Evolutionary conservation across 1,284 basidiomycete species (phyloP).

Genomic region (Ganoderma lingzhi): DNA sequence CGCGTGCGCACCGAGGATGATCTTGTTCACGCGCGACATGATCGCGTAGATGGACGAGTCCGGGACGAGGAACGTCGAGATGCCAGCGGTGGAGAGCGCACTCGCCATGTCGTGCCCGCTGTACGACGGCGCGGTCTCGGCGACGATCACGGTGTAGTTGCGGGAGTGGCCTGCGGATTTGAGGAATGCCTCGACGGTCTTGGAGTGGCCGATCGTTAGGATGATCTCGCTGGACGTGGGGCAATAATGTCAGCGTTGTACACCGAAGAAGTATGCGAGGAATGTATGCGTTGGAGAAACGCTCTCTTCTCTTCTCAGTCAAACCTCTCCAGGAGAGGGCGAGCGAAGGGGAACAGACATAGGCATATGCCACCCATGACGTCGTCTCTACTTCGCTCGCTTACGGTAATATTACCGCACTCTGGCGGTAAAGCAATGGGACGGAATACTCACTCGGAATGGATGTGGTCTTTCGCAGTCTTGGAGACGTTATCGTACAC

Average conservation of each 20-base stretch:
- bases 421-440: neutral
- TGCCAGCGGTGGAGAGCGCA: slow-evolving; percentile 79
- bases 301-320: no score
- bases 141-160: slow-evolving; percentile 96
- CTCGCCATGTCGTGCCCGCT: slow-evolving; percentile 88
- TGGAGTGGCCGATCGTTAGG: slow-evolving; percentile 93
- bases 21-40: slow-evolving; percentile 97
- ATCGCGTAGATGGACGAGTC: slow-evolving; percentile 96
- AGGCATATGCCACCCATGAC: no score
- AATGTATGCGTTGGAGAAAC: no score
- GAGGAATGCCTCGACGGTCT: slow-evolving; percentile 94
- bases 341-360: no score
- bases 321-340: no score
- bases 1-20: slow-evolving; percentile 92
- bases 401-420: no score
- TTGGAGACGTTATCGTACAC: slow-evolving; percentile 96
- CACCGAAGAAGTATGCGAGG: no score
- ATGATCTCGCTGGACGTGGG: slow-evolving; percentile 84
- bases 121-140: slow-evolving; percentile 94
- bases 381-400: no score
- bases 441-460: slow-evolving; percentile 81
- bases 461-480: slow-evolving; percentile 95
- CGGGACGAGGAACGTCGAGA: slow-evolving; percentile 94
- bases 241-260: neutral
- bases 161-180: slow-evolving; percentile 90